A percentile compares a stretch with the other conserved stretches of the same genome.
Evolutionary conservation across 176 grass and related monocot genomes (phyloP).

Genomic region (Triticum turgidum): DNA sequence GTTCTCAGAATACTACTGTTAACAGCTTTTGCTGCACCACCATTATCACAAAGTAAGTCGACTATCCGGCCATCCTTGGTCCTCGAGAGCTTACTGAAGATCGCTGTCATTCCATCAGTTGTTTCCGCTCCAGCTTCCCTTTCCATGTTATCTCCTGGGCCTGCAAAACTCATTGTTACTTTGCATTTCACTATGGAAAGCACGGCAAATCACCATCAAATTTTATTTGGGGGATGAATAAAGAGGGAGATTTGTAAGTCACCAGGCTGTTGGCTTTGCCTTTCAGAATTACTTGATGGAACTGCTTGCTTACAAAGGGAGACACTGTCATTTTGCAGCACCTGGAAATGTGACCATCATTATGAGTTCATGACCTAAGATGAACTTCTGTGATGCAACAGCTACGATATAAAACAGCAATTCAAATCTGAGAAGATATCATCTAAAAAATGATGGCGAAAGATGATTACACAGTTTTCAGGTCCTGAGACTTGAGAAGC

Average conservation of each 20-base stretch:
- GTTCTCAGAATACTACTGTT: background rate
- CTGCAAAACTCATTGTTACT: constrained; percentile 1
- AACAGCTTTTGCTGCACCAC: constrained; percentile 8
- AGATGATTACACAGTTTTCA: background rate
- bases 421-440: background rate
- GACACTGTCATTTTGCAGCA: constrained; percentile 20
- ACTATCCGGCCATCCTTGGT: background rate
- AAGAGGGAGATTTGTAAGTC: background rate
- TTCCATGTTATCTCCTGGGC: constrained; percentile 2
- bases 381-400: background rate
- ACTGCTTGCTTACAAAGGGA: background rate
- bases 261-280: constrained; percentile 26
- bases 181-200: background rate
- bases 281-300: constrained; percentile 18
- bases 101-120: constrained; percentile 9
- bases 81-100: constrained; percentile 5
- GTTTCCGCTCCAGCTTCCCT: constrained; percentile 1
- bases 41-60: background rate
- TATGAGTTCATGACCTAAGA: background rate
- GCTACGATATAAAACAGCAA: background rate
- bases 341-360: constrained; percentile 27
- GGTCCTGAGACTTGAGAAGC: background rate
- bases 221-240: background rate
- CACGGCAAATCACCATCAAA: background rate
- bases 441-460: background rate